Conservation (phyloP, 2,329 filamentous ascomycete genomes). For the Paracoccidioides brasiliensis region DNA sequence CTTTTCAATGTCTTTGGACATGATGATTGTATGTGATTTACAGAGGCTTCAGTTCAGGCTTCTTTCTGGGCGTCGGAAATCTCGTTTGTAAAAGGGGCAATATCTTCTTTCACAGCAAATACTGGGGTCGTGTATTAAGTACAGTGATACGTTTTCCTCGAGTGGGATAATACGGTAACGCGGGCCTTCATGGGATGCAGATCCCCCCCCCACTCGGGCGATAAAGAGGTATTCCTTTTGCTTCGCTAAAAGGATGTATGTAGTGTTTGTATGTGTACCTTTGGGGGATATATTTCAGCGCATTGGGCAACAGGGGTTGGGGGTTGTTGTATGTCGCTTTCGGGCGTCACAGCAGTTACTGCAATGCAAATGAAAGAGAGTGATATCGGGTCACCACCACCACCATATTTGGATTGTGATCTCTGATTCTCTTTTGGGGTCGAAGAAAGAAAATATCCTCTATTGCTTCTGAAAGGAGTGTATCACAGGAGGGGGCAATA, state of each 20-base stretch:
- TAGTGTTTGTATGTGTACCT: too few species aligned
- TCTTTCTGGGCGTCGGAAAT: background rate
- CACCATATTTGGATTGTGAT: background rate
- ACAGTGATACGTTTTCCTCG: background rate
- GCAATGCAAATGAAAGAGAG: background rate
- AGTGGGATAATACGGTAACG: background rate
- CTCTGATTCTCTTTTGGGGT: background rate
- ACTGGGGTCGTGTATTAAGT: background rate
- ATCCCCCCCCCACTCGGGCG: background rate
- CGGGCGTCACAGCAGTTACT: background rate
- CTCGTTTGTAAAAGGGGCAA: background rate
- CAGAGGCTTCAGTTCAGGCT: background rate
- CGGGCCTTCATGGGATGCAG: background rate
- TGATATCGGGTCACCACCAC: background rate
- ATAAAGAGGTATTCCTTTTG: background rate
- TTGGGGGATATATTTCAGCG: background rate
- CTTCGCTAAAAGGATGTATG: background rate
- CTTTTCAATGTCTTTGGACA: background rate
- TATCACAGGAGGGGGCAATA: background rate
- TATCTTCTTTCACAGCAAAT: background rate
- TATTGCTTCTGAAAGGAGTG: background rate
- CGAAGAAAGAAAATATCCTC: background rate
- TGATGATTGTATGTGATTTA: constrained; percentile 1
- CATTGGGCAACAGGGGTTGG: background rate
- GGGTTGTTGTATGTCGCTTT: background rate